Conservation (phyloP, 2,329 filamentous ascomycete genomes). For the Akanthomyces lecanii region DNA sequence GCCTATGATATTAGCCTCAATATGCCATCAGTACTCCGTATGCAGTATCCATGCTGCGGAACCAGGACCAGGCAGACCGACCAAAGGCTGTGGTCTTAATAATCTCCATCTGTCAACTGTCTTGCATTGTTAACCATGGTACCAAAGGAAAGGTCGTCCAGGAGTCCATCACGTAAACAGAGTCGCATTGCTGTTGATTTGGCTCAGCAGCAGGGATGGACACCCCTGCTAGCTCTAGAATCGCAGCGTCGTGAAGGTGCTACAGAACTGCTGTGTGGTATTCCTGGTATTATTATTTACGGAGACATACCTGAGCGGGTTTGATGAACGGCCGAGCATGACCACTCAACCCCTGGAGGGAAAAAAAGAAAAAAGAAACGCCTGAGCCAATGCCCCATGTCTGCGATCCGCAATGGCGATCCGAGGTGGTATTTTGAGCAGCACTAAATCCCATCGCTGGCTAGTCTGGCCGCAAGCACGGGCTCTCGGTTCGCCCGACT, state of each 20-base stretch:
- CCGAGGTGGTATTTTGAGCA: slow-evolving; percentile 12
- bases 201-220: not conserved
- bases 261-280: slow-evolving; percentile 1
- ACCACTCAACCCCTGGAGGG: not conserved
- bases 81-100: no score
- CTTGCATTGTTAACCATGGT: no score
- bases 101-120: no score
- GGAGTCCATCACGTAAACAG: no score
- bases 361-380: not conserved
- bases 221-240: not conserved
- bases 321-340: slow-evolving; percentile 12
- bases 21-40: no score
- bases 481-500: slow-evolving; percentile 2
- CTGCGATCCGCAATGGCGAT: slow-evolving; percentile 16
- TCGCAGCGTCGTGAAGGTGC: not conserved
- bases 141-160: no score
- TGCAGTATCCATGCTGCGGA: no score
- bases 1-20: not conserved
- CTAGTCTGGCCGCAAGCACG: not conserved
- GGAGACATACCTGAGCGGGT: slow-evolving; percentile 12
- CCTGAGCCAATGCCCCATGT: not conserved
- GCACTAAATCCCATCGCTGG: slow-evolving; percentile 6
- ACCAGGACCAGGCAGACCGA: no score
- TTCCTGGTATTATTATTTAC: slow-evolving; percentile 4
- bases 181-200: not conserved